Evolutionary conservation across 2,329 filamentous ascomycete species (phyloP).

Genomic region (Monosporascus sp.): DNA sequence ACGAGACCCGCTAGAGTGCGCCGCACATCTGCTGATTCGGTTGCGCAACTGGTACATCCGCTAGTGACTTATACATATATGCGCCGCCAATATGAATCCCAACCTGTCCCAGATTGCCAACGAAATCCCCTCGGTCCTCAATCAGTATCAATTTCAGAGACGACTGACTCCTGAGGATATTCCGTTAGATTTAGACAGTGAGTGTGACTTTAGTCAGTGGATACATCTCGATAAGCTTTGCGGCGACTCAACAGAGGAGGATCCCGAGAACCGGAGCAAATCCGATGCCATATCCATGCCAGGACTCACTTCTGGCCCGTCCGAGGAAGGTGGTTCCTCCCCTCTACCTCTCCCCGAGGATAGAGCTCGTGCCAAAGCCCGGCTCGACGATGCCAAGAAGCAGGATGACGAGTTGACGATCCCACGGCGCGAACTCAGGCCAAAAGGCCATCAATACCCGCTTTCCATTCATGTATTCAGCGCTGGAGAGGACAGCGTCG

Average conservation of each 20-base stretch:
- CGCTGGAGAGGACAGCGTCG: neutral
- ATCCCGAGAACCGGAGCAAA: neutral
- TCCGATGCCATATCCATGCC: neutral
- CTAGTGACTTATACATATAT: constrained; percentile 1
- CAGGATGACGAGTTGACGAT: neutral
- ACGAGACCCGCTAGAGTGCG: neutral
- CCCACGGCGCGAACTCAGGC: neutral
- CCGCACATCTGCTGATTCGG: neutral
- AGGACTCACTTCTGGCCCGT: neutral
- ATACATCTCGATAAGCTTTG: neutral
- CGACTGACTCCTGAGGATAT: neutral
- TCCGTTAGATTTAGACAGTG: neutral
- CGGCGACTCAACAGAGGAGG: neutral
- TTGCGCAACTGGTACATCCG: neutral
- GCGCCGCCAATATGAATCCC: neutral
- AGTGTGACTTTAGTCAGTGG: neutral
- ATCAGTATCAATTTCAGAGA: neutral
- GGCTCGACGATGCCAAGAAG: neutral
- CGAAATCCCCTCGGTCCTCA: neutral
- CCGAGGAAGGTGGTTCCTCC: neutral
- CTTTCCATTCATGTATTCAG: neutral
- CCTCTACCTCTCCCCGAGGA: neutral
- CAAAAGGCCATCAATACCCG: neutral
- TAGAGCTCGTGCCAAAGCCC: neutral
- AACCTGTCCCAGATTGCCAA: neutral